Evolutionary conservation across 805 yeast species (phyloP), one percentile per base, ranked within the genome.

Genomic region (Martiniozyma abietophila): DNA sequence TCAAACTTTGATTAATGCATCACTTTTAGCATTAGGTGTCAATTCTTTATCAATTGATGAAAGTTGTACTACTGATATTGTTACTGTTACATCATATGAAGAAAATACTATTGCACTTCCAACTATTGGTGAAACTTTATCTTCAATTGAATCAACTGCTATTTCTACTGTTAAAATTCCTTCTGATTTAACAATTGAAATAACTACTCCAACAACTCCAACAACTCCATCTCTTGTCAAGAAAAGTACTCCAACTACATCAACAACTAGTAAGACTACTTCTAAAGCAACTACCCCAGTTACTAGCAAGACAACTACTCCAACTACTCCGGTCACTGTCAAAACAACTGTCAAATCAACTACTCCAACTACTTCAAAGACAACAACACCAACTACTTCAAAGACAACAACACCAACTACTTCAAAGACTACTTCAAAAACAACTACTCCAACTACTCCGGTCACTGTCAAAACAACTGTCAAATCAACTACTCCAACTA

Each of bases 351-450:
- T 34, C 35, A 23, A 40, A 40, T 9, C 40, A 9, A 16, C 51
- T 16, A 25, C 45, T 8, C 17, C 43, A 11, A 18, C 38, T 4
- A 21, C 38, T 14, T 19, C 39, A 14, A 4, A 45, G 2, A 5
- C 38, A 7, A 23, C 43, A 4, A 20, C 42, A 4, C n/a, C 40
- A 2, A 22, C 43, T 15, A 25, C 49, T 14, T 24, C 54, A n/a
- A 38, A 55, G 39, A 12, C 53, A 7, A 26, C 51, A 23, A 34
- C 50, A 28, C 25, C 53, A 15, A 26, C 49, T 16, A 18, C 41
- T 6, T 9, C 40, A 16, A 28, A 30, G 2, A 4, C 43, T 16
- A 15, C 47, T 6, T 6, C 40, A 8, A 18, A 41, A 9, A 18
- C 36, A 10, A 18, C 38, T 19, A 47, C 54, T 18, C 41, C 60